Percentiles rank a stretch among this genome's conserved stretches.
phyloP scores from a whole-genome alignment of 2,329 filamentous ascomycete genomes.

The Trichoderma sp. region DNA sequence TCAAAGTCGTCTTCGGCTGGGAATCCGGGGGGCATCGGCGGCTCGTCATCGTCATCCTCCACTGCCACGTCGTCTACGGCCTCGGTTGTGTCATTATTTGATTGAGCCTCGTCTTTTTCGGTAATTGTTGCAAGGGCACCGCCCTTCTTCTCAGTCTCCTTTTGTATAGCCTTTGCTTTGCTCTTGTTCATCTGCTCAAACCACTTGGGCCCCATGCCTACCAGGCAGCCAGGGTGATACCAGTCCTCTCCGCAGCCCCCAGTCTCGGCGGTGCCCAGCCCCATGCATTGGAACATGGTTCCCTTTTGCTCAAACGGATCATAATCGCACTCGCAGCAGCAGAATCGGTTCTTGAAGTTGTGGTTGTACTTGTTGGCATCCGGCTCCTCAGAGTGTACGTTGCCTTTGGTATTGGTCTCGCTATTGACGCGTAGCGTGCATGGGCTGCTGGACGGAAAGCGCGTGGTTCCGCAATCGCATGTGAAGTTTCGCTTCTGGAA shows the following conservation, averaged over 20 bases:
- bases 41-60: conserved; percentile 57
- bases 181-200: conserved; percentile 55
- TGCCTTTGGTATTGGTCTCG: conserved; percentile 72
- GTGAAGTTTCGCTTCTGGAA: conserved; percentile 95
- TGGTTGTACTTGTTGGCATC: conserved; percentile 80
- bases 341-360: conserved; percentile 92
- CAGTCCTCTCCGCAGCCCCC: conserved; percentile 96
- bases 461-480: conserved; percentile 91
- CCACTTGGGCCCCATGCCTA: conserved; percentile 77
- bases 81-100: conserved; percentile 28
- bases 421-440: conserved; percentile 76
- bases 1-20: conserved; percentile 88
- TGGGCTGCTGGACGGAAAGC: conserved; percentile 68
- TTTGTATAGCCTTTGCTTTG: conserved; percentile 35
- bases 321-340: conserved; percentile 84
- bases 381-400: conserved; percentile 74
- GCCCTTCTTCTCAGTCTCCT: conserved; percentile 26
- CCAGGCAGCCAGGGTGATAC: conserved; percentile 93
- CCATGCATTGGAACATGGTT: conserved; percentile 97
- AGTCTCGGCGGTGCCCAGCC: conserved; percentile 74
- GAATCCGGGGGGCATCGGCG: conserved; percentile 80
- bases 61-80: conserved; percentile 34
- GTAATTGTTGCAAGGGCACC: conserved; percentile 50
- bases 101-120: conserved; percentile 47
- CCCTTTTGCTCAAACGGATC: conserved; percentile 87